Evolutionary conservation across 2,329 filamentous ascomycete genomes (phyloP).

Genomic region (Epicoccum sorghinum): DNA sequence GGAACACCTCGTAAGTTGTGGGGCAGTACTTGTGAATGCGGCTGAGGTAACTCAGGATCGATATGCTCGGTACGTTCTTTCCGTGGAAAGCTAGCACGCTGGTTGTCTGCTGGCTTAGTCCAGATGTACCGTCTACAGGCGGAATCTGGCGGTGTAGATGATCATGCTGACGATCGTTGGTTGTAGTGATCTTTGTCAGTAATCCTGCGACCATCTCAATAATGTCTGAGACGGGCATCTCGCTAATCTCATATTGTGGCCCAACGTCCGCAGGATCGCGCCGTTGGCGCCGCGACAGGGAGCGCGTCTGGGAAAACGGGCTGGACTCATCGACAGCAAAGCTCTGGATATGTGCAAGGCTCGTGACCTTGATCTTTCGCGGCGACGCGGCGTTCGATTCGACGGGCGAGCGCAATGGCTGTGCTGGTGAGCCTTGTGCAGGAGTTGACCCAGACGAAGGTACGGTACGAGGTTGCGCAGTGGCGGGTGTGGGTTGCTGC

Average conservation of each 20-base stretch:
- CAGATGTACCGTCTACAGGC: conserved; percentile 63
- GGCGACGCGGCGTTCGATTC: conserved; percentile 53
- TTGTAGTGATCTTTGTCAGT: conserved; percentile 94
- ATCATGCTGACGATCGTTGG: conserved; percentile 93
- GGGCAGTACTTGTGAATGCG: conserved; percentile 99
- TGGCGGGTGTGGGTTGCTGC: conserved; percentile 39
- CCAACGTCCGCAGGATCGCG: conserved; percentile 57
- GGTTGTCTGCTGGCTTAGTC: conserved; percentile 67
- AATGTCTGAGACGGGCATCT: conserved; percentile 94
- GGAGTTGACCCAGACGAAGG: conserved; percentile 36
- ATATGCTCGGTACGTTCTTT: conserved; percentile 97
- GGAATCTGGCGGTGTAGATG: conserved; percentile 79
- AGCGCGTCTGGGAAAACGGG: conserved; percentile 57
- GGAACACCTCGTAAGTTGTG: conserved; percentile 96
- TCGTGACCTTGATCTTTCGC: conserved; percentile 77
- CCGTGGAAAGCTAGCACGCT: conserved; percentile 94
- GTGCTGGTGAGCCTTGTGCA: conserved; percentile 33
- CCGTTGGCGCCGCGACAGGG: conserved; percentile 49
- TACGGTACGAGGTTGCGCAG: conserved; percentile 27
- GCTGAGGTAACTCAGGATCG: conserved; percentile 92
- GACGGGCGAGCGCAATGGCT: conserved; percentile 36
- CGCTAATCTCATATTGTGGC: conserved; percentile 88
- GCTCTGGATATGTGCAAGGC: conserved; percentile 88
- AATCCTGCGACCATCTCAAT: conserved; percentile 99
- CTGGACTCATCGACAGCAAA: conserved; percentile 80